phyloP scores from a whole-genome alignment of 192 early-diverging fungal genomes.

The Coemansia sp. region DNA sequence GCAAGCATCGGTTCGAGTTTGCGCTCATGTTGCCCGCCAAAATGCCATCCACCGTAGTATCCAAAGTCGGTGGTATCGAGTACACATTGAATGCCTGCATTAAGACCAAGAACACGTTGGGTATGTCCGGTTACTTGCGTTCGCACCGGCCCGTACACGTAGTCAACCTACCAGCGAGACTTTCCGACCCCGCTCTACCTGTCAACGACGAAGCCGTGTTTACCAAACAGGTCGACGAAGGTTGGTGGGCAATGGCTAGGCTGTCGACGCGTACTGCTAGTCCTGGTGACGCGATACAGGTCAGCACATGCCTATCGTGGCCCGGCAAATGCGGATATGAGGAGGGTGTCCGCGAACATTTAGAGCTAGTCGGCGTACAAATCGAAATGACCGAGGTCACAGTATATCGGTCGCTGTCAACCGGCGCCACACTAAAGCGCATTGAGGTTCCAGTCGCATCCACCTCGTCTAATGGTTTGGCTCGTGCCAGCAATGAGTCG shows the following conservation, averaged over 20 bases:
- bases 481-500: not conserved
- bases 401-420: conserved; percentile 26
- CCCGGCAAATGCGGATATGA: conserved; percentile 16
- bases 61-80: conserved; percentile 40
- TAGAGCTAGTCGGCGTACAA: conserved; percentile 22
- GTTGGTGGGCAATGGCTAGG: conserved; percentile 38
- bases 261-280: conserved; percentile 31
- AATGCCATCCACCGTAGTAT: conserved; percentile 40
- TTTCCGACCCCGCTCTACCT: conserved; percentile 24
- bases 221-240: conserved; percentile 32
- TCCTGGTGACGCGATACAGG: conserved; percentile 25
- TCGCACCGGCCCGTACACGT: conserved; percentile 28
- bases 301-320: conserved; percentile 33
- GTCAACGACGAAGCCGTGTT: conserved; percentile 39
- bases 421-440: conserved; percentile 26
- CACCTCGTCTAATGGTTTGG: not conserved
- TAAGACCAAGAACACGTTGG: conserved; percentile 14
- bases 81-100: conserved; percentile 27
- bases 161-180: conserved; percentile 33
- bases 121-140: not conserved
- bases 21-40: conserved; percentile 31
- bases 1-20: conserved; percentile 37
- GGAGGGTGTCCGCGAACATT: not conserved
- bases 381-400: conserved; percentile 40
- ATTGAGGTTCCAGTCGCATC: not conserved